Evolutionary conservation across 179 eudicot genomes (phyloP).

Genomic region (Spinacia oleracea): DNA sequence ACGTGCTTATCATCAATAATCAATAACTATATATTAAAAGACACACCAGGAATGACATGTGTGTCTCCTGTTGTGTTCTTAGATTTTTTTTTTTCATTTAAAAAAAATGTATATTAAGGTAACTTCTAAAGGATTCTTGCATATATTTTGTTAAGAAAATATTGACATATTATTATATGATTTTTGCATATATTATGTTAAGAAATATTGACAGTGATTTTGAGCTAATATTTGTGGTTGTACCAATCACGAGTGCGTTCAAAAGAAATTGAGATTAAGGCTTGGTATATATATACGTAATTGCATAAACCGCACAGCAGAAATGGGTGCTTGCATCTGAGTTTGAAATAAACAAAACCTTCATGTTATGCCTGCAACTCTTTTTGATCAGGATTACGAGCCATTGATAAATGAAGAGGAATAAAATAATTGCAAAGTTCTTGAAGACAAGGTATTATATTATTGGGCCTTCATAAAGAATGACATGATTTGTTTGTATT

Average conservation of each 20-base stretch:
- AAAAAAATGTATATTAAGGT: no score
- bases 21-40: no score
- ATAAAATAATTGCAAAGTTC: background rate
- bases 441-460: background rate
- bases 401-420: slow-evolving; percentile 1
- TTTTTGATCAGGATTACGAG: background rate
- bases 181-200: no score
- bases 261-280: background rate
- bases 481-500: background rate
- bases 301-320: background rate
- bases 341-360: background rate
- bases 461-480: background rate
- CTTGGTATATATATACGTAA: background rate
- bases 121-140: no score
- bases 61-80: no score
- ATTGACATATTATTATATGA: no score
- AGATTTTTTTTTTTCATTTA: no score
- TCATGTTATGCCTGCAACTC: background rate
- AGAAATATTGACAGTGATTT: no score
- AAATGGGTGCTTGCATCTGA: background rate
- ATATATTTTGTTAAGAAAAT: no score
- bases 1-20: slow-evolving; percentile 25
- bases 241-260: background rate
- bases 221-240: background rate
- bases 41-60: no score